Base-by-base conservation (phyloP, 2,329 filamentous ascomycete species). In the Cordyceps sp. region DNA sequence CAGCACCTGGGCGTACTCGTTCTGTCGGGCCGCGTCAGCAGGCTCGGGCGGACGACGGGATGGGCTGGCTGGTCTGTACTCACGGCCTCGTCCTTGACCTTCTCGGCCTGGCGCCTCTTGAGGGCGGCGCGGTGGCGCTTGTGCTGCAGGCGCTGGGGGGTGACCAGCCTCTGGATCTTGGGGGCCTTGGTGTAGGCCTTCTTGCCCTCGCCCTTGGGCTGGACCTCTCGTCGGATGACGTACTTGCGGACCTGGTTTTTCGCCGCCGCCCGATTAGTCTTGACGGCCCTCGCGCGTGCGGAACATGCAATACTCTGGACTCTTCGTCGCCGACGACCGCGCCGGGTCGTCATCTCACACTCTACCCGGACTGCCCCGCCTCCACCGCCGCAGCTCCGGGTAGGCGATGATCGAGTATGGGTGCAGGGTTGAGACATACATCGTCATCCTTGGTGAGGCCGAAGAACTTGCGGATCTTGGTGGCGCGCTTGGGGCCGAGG, bases 401-500 rank as follows among this genome's bases (percentile, higher is more conserved):
- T 66, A 83, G 78, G 79, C 69, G 71, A 80, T 72, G 73, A 78
- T 64, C 52, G 55, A 57, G 55, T 58, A 58, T 58, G 55, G 48
- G 63, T 64, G 58, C 56, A 64, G 58, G 57, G 53, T 56, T 61
- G 18, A 53, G 53, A 85, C 82, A 76, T 81, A 96, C 88, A 82
- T 98, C 90, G 74, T 98, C 90, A 79, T 96, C 86, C 86, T 96
- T 96, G 82, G 79, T 88, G 76, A 98, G 82, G 71, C 84, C 78
- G 73, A 96, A 98, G 81, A 98, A 98, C 62, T 78, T 80, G 66
- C 88, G 84, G 70, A 98, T 96, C 85, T 96, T 98, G 71, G 85
- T 93, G 59, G 90, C 90, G 58, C 90, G 83, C 86, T 98, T 98
- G 71, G 90, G 90, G 53, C 90, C 90, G 58, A 98, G 82, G 56